A percentile compares a stretch with the other conserved stretches of the same genome.
Evolutionary conservation across 1,139 yeast genomes (phyloP).

Genomic region (Saccharomyces hybrid): DNA sequence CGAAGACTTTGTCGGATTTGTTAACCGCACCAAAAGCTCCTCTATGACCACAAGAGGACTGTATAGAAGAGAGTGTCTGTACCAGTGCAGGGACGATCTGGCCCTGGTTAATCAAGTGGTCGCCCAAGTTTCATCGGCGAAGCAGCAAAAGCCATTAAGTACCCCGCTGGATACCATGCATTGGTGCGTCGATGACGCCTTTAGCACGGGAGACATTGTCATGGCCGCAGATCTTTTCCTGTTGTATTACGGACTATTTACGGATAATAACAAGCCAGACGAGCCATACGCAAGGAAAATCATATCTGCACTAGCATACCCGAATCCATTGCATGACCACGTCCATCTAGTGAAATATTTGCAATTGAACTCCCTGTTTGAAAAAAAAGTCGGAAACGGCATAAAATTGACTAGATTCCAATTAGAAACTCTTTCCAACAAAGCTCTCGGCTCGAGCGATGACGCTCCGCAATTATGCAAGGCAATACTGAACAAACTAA

Average conservation of each 20-base stretch:
- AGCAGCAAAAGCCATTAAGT: not conserved
- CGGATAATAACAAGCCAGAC: slow-evolving; percentile 5
- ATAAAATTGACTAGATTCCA: slow-evolving; percentile 10
- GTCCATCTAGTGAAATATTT: slow-evolving; percentile 13
- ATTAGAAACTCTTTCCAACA: slow-evolving; percentile 14
- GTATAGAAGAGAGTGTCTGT: slow-evolving; percentile 18
- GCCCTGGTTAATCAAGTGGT: slow-evolving; percentile 4
- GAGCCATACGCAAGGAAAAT: slow-evolving; percentile 8
- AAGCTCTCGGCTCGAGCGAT: slow-evolving; percentile 14
- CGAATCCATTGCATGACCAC: slow-evolving; percentile 18
- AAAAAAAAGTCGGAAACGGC: not conserved
- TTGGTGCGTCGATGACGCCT: slow-evolving; percentile 15
- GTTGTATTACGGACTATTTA: slow-evolving; percentile 11
- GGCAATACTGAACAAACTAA: slow-evolving; percentile 10
- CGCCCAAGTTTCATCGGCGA: not conserved
- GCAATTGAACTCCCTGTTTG: slow-evolving; percentile 9
- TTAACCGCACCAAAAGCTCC: slow-evolving; percentile 2
- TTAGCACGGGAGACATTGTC: slow-evolving; percentile 13
- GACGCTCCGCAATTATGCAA: slow-evolving; percentile 12
- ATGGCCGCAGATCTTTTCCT: slow-evolving; percentile 21
- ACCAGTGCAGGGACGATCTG: slow-evolving; percentile 5
- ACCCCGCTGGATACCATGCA: slow-evolving; percentile 10
- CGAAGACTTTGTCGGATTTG: slow-evolving; percentile 2
- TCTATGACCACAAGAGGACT: slow-evolving; percentile 15
- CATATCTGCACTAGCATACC: slow-evolving; percentile 15